Conservation (phyloP, 2,329 filamentous ascomycete genomes). For the Aspergillus sp. region DNA sequence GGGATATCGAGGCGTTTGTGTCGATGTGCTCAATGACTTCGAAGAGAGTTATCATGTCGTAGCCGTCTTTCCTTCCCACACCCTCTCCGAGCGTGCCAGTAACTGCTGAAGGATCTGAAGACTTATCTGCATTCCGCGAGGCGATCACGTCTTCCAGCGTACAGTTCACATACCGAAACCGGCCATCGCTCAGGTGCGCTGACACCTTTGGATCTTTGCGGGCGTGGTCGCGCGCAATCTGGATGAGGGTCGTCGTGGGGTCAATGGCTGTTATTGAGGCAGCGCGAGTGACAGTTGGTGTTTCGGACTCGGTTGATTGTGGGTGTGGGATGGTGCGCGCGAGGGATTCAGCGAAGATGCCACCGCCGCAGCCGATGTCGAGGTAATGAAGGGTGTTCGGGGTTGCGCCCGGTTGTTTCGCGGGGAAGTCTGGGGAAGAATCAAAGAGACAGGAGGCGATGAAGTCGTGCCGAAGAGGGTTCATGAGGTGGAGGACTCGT, state of each 20-base stretch:
- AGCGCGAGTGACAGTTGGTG: constrained; percentile 38
- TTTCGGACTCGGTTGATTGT: constrained; percentile 7
- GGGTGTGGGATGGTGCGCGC: constrained; percentile 41
- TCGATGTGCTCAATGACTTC: constrained; percentile 95
- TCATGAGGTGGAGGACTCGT: constrained; percentile 93
- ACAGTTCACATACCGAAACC: constrained; percentile 70
- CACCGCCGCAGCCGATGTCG: constrained; percentile 92
- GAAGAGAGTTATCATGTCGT: constrained; percentile 83
- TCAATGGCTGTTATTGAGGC: constrained; percentile 47
- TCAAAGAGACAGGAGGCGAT: constrained; percentile 68
- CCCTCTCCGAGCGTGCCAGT: constrained; percentile 16
- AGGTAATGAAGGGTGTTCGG: constrained; percentile 60
- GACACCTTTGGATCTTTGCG: constrained; percentile 68
- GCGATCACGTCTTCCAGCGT: constrained; percentile 63
- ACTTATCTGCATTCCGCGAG: not conserved
- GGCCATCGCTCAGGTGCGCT: constrained; percentile 50
- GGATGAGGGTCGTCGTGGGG: constrained; percentile 44
- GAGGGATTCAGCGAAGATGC: constrained; percentile 82
- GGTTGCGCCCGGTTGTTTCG: constrained; percentile 21
- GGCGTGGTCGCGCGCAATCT: constrained; percentile 73
- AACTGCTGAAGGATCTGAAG: constrained; percentile 9
- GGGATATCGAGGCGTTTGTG: constrained; percentile 70
- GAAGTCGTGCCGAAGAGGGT: constrained; percentile 92
- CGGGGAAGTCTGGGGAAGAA: constrained; percentile 17
- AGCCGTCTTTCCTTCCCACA: constrained; percentile 44